Percentiles rank a stretch among this genome's conserved stretches.
phyloP scores from a whole-genome alignment of 2,329 filamentous ascomycete species.

The Mollisiaceae sp. region DNA sequence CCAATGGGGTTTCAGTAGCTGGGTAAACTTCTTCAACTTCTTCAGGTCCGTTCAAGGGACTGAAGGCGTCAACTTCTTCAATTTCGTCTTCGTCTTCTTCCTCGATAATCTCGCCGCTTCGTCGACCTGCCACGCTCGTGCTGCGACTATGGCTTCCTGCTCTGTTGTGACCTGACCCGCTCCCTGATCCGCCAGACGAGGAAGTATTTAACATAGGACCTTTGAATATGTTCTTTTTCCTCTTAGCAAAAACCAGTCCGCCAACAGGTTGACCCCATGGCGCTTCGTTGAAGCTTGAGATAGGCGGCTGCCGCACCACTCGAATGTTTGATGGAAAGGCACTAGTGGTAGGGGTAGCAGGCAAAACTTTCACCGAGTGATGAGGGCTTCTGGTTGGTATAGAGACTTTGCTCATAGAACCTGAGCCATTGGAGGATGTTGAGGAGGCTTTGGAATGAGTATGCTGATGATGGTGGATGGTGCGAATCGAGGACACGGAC shows the following conservation, averaged over 20 bases:
- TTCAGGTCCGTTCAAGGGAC: slow-evolving; percentile 48
- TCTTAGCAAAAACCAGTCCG: slow-evolving; percentile 77
- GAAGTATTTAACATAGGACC: slow-evolving; percentile 68
- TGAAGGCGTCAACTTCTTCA: slow-evolving; percentile 62
- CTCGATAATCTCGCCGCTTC: slow-evolving; percentile 75
- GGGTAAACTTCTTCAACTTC: slow-evolving; percentile 40
- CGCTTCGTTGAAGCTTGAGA: slow-evolving; percentile 62
- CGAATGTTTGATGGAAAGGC: slow-evolving; percentile 87
- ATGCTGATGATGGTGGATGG: slow-evolving; percentile 84
- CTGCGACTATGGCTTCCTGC: slow-evolving; percentile 54
- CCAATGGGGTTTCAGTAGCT: slow-evolving; percentile 25
- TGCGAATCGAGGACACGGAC: slow-evolving; percentile 90
- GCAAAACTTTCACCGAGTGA: slow-evolving; percentile 92
- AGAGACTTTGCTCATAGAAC: slow-evolving; percentile 72
- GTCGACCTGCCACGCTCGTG: slow-evolving; percentile 67
- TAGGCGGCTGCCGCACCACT: slow-evolving; percentile 69
- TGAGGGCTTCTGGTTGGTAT: slow-evolving; percentile 77
- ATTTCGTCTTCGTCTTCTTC: slow-evolving; percentile 63
- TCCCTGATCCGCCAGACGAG: slow-evolving; percentile 27
- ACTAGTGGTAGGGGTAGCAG: slow-evolving; percentile 78
- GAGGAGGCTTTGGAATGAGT: slow-evolving; percentile 94
- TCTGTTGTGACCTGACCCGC: slow-evolving; percentile 40
- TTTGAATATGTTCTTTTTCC: slow-evolving; percentile 83
- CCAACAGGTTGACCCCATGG: slow-evolving; percentile 55
- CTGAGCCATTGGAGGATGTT: slow-evolving; percentile 80